Evolutionary conservation across 352 stramenopile genomes (phyloP), one percentile per base, ranked within the genome.

Genomic region (Blastocystis sp.): DNA sequence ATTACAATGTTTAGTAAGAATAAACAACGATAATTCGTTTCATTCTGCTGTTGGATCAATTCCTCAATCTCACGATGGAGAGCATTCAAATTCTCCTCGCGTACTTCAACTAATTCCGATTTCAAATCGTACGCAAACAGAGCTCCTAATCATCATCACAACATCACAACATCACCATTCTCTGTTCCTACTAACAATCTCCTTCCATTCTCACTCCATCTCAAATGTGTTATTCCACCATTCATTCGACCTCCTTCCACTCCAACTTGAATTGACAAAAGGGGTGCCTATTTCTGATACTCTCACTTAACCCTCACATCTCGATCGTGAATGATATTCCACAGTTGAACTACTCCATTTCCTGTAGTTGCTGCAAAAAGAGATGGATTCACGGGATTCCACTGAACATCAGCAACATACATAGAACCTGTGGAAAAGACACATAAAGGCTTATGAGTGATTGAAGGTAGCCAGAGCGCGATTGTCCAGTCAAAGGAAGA

Each of bases 181-280:
- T 84, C 73, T 57, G 42, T 30, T 13, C 73, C 73, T 42, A 84
- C 73, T 17, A 40, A 57, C 66, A 78, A 51, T 24, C 30, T 22
- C 1, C 66, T 53, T 27, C 66, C 66, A 78, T 78, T 78, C 37
- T 78, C 66, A 27, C 66, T 78, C 66, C 66, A 78, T 51, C 37
- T 30, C 66, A 78, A 11, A 30, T 37, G 44, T 37, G 66, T 78
- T n/a, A 78, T 30, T 22, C 51, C 51, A 24, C 53, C 15, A 19
- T 33, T 42, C 51, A 35, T 17, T 64, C 73, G 44, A 6, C 51
- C 19, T 44, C 17, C 51, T 42, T 84, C 73, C 53, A 37, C 15
- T 6, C 53, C 54, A 22, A 84, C 56, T 11, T 48, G 51, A 33
- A 68, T 1, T 37, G 73, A 66, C 22, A 64, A 54, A 35, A 84